These are phyloP conservation scores for Cordyceps sp. DNA, from an alignment of 2,329 filamentous ascomycete genomes.

Conservation along the genomic window DNA sequence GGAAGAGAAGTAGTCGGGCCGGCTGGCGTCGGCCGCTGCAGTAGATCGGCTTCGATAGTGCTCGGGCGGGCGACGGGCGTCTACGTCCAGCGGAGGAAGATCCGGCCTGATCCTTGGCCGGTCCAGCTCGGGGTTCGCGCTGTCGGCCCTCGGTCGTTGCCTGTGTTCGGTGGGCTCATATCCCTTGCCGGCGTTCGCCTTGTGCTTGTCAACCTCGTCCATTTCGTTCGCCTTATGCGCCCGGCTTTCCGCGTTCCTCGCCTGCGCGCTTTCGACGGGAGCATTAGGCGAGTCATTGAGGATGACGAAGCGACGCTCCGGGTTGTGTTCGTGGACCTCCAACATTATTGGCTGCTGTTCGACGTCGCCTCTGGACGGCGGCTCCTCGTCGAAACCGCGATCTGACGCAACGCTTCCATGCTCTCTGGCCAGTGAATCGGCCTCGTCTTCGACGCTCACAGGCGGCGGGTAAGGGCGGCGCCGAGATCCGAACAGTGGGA, in stretches of 20 bases:
- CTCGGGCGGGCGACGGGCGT: conserved; percentile 9
- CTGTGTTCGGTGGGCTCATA: not conserved
- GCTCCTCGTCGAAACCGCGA: conserved; percentile 30
- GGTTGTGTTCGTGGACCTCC: conserved; percentile 41
- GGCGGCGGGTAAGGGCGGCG: conserved; percentile 34
- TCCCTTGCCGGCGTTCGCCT: not conserved
- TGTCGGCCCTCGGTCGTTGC: not conserved
- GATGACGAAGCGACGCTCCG: conserved; percentile 50
- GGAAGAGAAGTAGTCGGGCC: conserved; percentile 16
- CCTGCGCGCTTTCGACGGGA: not conserved
- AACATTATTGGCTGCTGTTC: conserved; percentile 54
- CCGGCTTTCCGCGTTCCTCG: not conserved
- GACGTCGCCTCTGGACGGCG: conserved; percentile 42
- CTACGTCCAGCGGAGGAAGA: conserved; percentile 24
- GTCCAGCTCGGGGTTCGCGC: conserved; percentile 7
- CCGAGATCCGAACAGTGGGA: not conserved
- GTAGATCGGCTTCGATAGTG: conserved; percentile 20
- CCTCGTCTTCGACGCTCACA: conserved; percentile 56
- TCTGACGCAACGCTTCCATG: conserved; percentile 19
- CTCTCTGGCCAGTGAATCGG: conserved; percentile 44
- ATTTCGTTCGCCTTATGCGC: not conserved
- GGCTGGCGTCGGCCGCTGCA: conserved; percentile 9
- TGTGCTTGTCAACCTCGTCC: not conserved
- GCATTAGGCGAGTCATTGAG: conserved; percentile 26
- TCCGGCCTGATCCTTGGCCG: conserved; percentile 19